These are phyloP conservation scores for Penstemon davidsonii DNA, from an alignment of 257 asterid genomes.

Conservation along the genomic window DNA sequence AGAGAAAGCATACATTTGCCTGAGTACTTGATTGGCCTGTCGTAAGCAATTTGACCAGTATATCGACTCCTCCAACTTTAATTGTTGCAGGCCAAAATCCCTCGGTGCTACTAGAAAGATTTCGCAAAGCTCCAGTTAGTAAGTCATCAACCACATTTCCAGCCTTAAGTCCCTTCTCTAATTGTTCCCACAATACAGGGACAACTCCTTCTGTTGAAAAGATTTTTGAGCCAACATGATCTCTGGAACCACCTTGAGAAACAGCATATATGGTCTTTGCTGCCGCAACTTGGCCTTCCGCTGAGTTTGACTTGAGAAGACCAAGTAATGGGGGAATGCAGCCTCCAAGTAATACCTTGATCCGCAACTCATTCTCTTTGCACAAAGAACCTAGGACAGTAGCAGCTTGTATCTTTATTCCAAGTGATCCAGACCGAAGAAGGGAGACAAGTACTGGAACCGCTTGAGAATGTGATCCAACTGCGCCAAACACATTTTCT, in stretches of 20 bases:
- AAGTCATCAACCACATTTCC: slow-evolving; percentile 84
- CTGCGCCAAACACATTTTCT: slow-evolving; percentile 91
- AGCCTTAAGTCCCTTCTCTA: slow-evolving; percentile 84
- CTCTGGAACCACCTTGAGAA: slow-evolving; percentile 93
- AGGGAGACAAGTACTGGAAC: slow-evolving; percentile 99
- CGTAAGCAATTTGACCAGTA: slow-evolving; percentile 77
- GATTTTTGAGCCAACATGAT: slow-evolving; percentile 95
- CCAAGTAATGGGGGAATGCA: slow-evolving; percentile 98
- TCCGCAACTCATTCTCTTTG: slow-evolving; percentile 90
- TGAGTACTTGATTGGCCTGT: slow-evolving; percentile 86
- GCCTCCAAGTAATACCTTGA: slow-evolving; percentile 94
- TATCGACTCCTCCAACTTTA: slow-evolving; percentile 87
- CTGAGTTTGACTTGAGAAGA: slow-evolving; percentile 91
- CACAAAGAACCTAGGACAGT: slow-evolving; percentile 88
- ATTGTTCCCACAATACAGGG: slow-evolving; percentile 89
- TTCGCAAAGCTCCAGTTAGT: slow-evolving; percentile 80
- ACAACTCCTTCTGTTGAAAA: slow-evolving; percentile 99
- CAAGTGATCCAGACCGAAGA: slow-evolving; percentile 91
- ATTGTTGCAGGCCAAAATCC: slow-evolving; percentile 91
- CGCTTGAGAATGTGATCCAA: slow-evolving; percentile 98
- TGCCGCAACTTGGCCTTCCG: slow-evolving; percentile 90
- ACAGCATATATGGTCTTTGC: slow-evolving; percentile 95
- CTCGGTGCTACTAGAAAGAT: slow-evolving; percentile 91
- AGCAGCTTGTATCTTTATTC: slow-evolving; percentile 90
- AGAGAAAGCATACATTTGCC: slow-evolving; percentile 94